phyloP scores from a whole-genome alignment of 2,329 filamentous ascomycete genomes.

The Phialophora verrucosa region DNA sequence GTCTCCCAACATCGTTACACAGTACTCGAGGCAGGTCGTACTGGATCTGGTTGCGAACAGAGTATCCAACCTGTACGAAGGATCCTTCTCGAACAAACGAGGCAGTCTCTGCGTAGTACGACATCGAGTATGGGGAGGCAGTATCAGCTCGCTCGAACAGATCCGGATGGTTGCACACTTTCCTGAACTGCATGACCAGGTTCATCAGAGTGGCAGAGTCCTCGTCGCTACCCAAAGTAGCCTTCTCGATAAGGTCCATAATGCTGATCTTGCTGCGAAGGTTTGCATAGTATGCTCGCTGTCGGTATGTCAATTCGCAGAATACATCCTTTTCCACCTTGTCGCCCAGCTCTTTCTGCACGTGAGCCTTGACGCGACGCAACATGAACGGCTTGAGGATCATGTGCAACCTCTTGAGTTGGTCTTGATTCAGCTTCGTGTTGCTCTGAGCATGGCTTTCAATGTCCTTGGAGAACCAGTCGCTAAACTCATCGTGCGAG shows the following conservation, averaged over 20 bases:
- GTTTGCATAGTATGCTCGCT: conserved; percentile 90
- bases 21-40: conserved; percentile 81
- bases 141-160: conserved; percentile 95
- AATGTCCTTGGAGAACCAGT: conserved; percentile 68
- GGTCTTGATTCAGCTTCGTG: conserved; percentile 98
- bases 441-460: conserved; percentile 98
- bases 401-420: conserved; percentile 96
- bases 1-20: conserved; percentile 78
- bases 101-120: conserved; percentile 91
- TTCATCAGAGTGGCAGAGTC: conserved; percentile 98
- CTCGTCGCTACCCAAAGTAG: conserved; percentile 88
- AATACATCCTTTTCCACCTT: conserved; percentile 97
- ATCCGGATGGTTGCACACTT: conserved; percentile 98
- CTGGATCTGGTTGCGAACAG: conserved; percentile 82
- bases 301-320: conserved; percentile 95
- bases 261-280: conserved; percentile 97
- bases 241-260: conserved; percentile 98
- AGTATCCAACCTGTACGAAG: conserved; percentile 81
- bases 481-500: conserved; percentile 59
- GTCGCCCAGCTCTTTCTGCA: conserved; percentile 97
- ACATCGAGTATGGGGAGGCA: conserved; percentile 79
- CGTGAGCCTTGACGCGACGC: conserved; percentile 98
- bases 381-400: conserved; percentile 99
- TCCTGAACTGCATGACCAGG: conserved; percentile 98
- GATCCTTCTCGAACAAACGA: conserved; percentile 90